These are phyloP conservation scores for Geotrichum candidum DNA, from an alignment of 1,139 yeast species.

Conservation along the genomic window DNA sequence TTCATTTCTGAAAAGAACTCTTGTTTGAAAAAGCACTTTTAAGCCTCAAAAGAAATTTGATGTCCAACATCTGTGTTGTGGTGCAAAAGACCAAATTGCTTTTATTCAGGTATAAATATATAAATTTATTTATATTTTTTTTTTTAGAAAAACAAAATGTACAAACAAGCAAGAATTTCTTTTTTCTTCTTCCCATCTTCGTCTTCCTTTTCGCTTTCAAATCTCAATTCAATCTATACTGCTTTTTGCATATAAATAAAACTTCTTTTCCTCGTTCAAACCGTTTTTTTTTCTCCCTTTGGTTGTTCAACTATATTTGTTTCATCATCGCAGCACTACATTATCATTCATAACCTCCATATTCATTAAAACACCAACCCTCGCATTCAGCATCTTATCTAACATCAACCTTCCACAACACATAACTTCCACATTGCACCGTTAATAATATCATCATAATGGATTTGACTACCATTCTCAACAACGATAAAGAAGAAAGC, in stretches of 20 bases:
- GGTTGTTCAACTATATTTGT: neutral
- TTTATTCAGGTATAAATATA: neutral
- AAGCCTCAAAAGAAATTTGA: neutral
- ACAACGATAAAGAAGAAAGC: slow-evolving; percentile 15
- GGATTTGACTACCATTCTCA: slow-evolving; percentile 23
- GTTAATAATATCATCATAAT: slow-evolving; percentile 7
- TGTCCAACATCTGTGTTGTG: neutral
- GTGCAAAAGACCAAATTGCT: neutral
- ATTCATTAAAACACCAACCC: too few species aligned
- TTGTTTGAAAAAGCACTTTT: neutral
- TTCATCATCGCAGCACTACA: neutral
- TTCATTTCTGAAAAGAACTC: neutral
- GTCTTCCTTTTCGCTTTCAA: neutral
- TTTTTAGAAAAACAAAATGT: too few species aligned
- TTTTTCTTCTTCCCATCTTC: neutral
- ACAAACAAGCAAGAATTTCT: too few species aligned
- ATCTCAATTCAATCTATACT: neutral
- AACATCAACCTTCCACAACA: neutral
- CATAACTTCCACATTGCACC: neutral
- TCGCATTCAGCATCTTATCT: neutral
- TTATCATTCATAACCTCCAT: neutral
- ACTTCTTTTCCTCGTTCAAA: neutral
- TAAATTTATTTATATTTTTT: too few species aligned
- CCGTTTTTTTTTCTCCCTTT: neutral
- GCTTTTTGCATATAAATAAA: neutral